Conservation (phyloP, 768 basidiomycete species). For the Leccinum subgranulosum region DNA sequence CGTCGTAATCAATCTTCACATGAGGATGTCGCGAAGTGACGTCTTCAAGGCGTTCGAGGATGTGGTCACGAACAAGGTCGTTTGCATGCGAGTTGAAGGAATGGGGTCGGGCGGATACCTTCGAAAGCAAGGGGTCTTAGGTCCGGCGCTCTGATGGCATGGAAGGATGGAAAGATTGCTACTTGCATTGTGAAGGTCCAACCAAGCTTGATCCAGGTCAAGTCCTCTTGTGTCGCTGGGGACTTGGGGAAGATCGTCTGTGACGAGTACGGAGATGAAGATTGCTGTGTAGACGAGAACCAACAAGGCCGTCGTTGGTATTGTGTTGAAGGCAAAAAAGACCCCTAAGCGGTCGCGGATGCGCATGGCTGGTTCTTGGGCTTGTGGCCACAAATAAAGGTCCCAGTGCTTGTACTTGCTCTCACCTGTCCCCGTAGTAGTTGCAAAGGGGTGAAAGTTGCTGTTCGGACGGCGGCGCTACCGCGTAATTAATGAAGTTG, state of each 20-base stretch:
- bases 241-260: conserved; percentile 45
- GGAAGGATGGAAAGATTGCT: background rate
- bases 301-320: conserved; percentile 46
- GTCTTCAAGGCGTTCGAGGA: conserved; percentile 51
- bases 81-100: conserved; percentile 79
- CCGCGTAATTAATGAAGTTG: conserved; percentile 12
- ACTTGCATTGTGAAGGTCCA: conserved; percentile 53
- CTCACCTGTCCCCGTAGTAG: too few relatives aligned
- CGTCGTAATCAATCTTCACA: conserved; percentile 52
- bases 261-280: conserved; percentile 44
- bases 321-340: conserved; percentile 36
- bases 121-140: background rate
- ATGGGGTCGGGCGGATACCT: conserved; percentile 71
- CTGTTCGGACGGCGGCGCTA: too few relatives aligned
- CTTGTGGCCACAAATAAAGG: background rate
- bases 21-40: conserved; percentile 43
- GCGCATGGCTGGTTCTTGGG: conserved; percentile 16
- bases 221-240: conserved; percentile 45
- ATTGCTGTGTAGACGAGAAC: conserved; percentile 46
- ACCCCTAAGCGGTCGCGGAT: conserved; percentile 22
- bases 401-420: too few relatives aligned
- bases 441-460: too few relatives aligned
- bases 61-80: conserved; percentile 57
- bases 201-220: conserved; percentile 52
- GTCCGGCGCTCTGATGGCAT: too few relatives aligned